These are phyloP conservation scores for Madurella fahalii DNA, from an alignment of 2,329 filamentous ascomycete genomes.

Conservation along the genomic window DNA sequence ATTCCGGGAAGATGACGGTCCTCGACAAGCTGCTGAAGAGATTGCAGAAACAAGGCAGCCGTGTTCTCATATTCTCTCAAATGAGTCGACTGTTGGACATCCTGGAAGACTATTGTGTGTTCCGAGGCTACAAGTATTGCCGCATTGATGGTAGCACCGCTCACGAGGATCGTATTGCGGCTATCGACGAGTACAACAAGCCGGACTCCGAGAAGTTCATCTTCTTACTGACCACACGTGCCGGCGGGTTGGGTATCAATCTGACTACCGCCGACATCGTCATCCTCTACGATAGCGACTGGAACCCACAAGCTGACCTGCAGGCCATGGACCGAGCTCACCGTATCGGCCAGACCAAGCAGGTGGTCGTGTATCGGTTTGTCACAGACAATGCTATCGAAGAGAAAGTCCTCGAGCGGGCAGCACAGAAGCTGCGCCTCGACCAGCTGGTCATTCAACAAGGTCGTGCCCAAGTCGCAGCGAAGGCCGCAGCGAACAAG, in stretches of 20 bases:
- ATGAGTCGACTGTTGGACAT: conserved; percentile 98
- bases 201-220: conserved; percentile 93
- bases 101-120: conserved; percentile 95
- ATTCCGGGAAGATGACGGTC: conserved; percentile 96
- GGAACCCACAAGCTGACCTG: conserved; percentile 97
- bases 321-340: conserved; percentile 99
- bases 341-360: conserved; percentile 97
- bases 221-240: conserved; percentile 90
- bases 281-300: conserved; percentile 94
- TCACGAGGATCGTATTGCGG: conserved; percentile 94
- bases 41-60: conserved; percentile 80
- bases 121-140: conserved; percentile 91
- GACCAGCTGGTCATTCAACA: conserved; percentile 98
- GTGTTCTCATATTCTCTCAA: conserved; percentile 98
- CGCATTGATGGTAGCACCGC: conserved; percentile 95
- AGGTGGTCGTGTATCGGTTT: conserved; percentile 93
- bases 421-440: conserved; percentile 91
- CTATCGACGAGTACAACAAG: conserved; percentile 98
- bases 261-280: conserved; percentile 94
- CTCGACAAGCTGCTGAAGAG: conserved; percentile 85
- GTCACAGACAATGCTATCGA: conserved; percentile 98
- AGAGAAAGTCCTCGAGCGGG: conserved; percentile 94
- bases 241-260: conserved; percentile 95
- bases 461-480: conserved; percentile 84
- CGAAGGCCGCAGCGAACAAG: conserved; percentile 89